phyloP scores from a whole-genome alignment of 2,329 filamentous ascomycete species.

The Exophiala xenobiotica region DNA sequence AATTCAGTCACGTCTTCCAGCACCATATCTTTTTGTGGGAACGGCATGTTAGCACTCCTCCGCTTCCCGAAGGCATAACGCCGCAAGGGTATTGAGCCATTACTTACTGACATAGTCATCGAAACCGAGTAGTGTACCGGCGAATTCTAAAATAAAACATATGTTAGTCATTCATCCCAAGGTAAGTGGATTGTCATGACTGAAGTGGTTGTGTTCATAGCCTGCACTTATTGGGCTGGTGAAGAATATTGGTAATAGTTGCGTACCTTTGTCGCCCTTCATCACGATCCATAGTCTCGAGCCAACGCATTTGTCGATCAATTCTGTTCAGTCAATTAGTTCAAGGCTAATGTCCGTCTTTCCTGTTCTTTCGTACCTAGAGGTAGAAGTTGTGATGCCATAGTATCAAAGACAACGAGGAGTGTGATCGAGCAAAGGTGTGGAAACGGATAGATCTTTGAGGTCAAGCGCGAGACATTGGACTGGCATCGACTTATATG shows the following conservation, averaged over 20 bases:
- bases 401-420: conserved; percentile 37
- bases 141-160: conserved; percentile 68
- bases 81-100: conserved; percentile 3
- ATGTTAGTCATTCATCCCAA: no score
- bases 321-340: conserved; percentile 59
- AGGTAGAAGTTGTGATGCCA: conserved; percentile 73
- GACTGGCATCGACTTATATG: no score
- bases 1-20: conserved; percentile 96
- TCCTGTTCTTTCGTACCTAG: conserved; percentile 53
- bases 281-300: conserved; percentile 98
- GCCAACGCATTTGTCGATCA: conserved; percentile 98
- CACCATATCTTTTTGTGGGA: conserved; percentile 79
- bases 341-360: background rate
- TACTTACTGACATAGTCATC: conserved; percentile 99
- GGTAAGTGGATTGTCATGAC: no score
- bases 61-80: background rate
- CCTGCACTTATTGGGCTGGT: no score
- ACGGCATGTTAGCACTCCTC: conserved; percentile 1
- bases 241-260: background rate
- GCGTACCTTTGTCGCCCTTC: conserved; percentile 94
- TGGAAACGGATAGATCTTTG: no score
- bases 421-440: no score
- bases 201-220: no score
- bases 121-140: conserved; percentile 88
- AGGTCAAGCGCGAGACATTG: no score